Conservation (phyloP, 2,329 filamentous ascomycete species). For the Chaetomium olivaceum region DNA sequence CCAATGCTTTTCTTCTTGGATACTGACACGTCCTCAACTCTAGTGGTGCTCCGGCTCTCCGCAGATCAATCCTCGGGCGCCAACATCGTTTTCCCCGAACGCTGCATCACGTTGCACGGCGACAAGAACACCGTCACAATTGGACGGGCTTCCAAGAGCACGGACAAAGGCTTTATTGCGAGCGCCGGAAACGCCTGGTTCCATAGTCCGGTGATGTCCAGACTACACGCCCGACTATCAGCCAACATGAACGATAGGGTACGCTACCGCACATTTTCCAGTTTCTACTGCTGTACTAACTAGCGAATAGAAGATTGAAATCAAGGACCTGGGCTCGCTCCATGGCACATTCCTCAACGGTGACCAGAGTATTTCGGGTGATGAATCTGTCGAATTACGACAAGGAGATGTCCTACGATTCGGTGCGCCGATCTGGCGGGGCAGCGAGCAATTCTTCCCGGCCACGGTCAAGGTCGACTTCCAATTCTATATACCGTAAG, state of each 20-base stretch:
- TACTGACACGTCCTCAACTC: not conserved
- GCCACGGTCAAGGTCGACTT: slow-evolving; percentile 34
- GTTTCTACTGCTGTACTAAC: slow-evolving; percentile 33
- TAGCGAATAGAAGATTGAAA: slow-evolving; percentile 43
- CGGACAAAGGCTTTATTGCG: slow-evolving; percentile 45
- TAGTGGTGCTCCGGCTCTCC: slow-evolving; percentile 31
- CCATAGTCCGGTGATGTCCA: slow-evolving; percentile 70
- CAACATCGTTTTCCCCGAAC: slow-evolving; percentile 20
- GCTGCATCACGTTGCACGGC: slow-evolving; percentile 35
- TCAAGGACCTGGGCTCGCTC: slow-evolving; percentile 52
- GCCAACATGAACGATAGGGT: slow-evolving; percentile 50
- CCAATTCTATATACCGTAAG: slow-evolving; percentile 29
- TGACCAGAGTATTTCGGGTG: slow-evolving; percentile 28
- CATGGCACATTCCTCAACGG: slow-evolving; percentile 55
- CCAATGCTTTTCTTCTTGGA: not conserved
- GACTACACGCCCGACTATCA: slow-evolving; percentile 61
- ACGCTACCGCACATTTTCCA: slow-evolving; percentile 24
- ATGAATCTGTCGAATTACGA: slow-evolving; percentile 31
- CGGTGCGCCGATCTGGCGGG: slow-evolving; percentile 44
- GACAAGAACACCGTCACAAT: slow-evolving; percentile 36
- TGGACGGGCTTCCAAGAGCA: slow-evolving; percentile 50
- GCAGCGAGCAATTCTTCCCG: slow-evolving; percentile 37
- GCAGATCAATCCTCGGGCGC: slow-evolving; percentile 19
- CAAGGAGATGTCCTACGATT: slow-evolving; percentile 44
- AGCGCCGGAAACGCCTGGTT: slow-evolving; percentile 61